Evolutionary conservation across 345 rosid genomes (phyloP).

Genomic region (Draba incana): DNA sequence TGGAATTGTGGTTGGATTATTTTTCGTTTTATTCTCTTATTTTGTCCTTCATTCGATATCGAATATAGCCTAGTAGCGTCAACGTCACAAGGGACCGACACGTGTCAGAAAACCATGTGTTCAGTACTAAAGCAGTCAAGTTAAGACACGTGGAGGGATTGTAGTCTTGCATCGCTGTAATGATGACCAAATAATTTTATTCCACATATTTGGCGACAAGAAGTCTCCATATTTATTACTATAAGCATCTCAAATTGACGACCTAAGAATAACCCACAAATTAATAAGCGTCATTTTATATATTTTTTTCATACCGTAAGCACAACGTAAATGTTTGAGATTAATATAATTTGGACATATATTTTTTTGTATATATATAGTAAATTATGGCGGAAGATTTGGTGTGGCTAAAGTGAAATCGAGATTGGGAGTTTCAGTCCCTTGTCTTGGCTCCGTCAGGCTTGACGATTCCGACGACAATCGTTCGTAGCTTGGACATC

Average conservation of each 20-base stretch:
- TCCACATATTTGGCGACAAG: conserved; percentile 28
- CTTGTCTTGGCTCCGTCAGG: conserved; percentile 36
- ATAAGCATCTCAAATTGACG: conserved; percentile 14
- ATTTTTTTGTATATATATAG: not conserved
- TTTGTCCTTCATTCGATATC: conserved; percentile 17
- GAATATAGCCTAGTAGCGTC: conserved; percentile 24
- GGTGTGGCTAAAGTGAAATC: conserved; percentile 44
- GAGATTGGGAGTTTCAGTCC: conserved; percentile 39
- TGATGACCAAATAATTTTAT: conserved; percentile 45
- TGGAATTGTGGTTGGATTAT: no score
- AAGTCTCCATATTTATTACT: conserved; percentile 2
- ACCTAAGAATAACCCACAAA: conserved; percentile 5
- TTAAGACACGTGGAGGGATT: conserved; percentile 22
- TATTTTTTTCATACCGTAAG: not conserved
- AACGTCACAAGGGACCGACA: conserved; percentile 32
- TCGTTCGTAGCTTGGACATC: conserved; percentile 39
- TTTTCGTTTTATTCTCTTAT: not conserved
- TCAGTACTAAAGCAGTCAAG: conserved; percentile 3
- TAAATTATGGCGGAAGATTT: conserved; percentile 24
- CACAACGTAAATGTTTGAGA: conserved; percentile 16
- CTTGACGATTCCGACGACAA: conserved; percentile 43
- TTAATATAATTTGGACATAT: not conserved
- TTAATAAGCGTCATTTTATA: conserved; percentile 1
- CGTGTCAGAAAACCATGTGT: conserved; percentile 37
- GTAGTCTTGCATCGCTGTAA: conserved; percentile 31